Conservation (phyloP, 495 filamentous ascomycete species). For the Penicillium lividum region DNA sequence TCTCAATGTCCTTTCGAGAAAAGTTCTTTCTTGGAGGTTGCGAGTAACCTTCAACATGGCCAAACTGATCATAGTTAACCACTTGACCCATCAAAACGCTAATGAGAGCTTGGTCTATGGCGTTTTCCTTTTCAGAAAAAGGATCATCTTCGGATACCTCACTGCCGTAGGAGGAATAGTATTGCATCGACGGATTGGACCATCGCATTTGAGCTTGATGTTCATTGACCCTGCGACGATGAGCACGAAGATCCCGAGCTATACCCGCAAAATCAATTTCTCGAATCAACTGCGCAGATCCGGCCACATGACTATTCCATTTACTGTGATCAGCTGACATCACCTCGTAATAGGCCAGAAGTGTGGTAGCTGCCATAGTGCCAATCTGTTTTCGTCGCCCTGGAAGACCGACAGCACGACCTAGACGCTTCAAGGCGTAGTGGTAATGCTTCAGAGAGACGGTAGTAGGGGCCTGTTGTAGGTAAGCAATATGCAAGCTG, state of each 20-base stretch:
- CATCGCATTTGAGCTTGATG: constrained; percentile 26
- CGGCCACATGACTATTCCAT: constrained; percentile 90
- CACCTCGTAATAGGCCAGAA: constrained; percentile 91
- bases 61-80: constrained; percentile 48
- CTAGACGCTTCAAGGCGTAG: constrained; percentile 74
- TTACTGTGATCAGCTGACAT: constrained; percentile 93
- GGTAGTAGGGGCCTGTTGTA: constrained; percentile 68
- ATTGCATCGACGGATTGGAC: constrained; percentile 17
- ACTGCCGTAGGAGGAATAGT: constrained; percentile 19
- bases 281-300: constrained; percentile 76
- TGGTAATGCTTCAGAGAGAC: constrained; percentile 92
- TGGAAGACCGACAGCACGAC: constrained; percentile 69
- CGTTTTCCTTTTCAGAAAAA: constrained; percentile 44
- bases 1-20: constrained; percentile 71
- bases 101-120: constrained; percentile 45
- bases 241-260: constrained; percentile 66
- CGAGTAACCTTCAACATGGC: constrained; percentile 36
- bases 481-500: constrained; percentile 84
- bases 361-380: constrained; percentile 83
- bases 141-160: constrained; percentile 40
- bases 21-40: constrained; percentile 40
- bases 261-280: constrained; percentile 78
- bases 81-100: constrained; percentile 45
- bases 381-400: constrained; percentile 72
- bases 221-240: constrained; percentile 35